Conservation (phyloP, 805 yeast species). For the Pichia phayaonensis region DNA sequence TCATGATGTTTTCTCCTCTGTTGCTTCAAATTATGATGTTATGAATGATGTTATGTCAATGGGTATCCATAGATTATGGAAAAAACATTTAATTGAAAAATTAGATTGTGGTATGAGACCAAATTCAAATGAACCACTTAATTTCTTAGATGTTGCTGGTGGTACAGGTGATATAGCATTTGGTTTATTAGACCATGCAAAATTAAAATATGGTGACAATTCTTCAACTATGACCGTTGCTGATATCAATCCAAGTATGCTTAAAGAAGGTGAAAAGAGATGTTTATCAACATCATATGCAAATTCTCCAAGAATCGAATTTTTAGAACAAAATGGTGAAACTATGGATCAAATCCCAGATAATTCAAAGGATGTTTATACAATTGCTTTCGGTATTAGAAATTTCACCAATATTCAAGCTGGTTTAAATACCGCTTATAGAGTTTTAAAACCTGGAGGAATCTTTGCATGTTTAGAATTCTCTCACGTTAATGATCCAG, state of each 20-base stretch:
- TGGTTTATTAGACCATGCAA: slow-evolving; percentile 89
- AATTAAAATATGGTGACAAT: slow-evolving; percentile 63
- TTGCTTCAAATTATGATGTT: slow-evolving; percentile 87
- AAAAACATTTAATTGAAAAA: slow-evolving; percentile 77
- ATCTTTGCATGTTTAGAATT: slow-evolving; percentile 95
- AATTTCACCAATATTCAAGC: slow-evolving; percentile 93
- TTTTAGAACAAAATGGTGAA: slow-evolving; percentile 91
- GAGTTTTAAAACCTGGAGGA: slow-evolving; percentile 96
- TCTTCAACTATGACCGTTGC: slow-evolving; percentile 80
- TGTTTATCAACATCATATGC: slow-evolving; percentile 50
- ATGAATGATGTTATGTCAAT: slow-evolving; percentile 98
- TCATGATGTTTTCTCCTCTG: slow-evolving; percentile 85
- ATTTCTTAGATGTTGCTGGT: slow-evolving; percentile 94
- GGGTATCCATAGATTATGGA: slow-evolving; percentile 95
- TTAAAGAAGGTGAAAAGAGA: slow-evolving; percentile 83
- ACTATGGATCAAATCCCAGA: slow-evolving; percentile 73
- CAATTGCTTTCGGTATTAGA: slow-evolving; percentile 95
- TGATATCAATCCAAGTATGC: slow-evolving; percentile 95
- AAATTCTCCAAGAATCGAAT: slow-evolving; percentile 64
- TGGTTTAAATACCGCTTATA: slow-evolving; percentile 89
- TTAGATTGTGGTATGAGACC: slow-evolving; percentile 93
- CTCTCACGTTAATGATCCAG: slow-evolving; percentile 78
- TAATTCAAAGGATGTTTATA: slow-evolving; percentile 88
- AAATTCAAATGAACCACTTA: slow-evolving; percentile 64
- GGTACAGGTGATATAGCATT: slow-evolving; percentile 98